Evolutionary conservation across 2,329 filamentous ascomycete genomes (phyloP), one percentile per base, ranked within the genome.

Genomic region (Pestalotiopsis sp.): DNA sequence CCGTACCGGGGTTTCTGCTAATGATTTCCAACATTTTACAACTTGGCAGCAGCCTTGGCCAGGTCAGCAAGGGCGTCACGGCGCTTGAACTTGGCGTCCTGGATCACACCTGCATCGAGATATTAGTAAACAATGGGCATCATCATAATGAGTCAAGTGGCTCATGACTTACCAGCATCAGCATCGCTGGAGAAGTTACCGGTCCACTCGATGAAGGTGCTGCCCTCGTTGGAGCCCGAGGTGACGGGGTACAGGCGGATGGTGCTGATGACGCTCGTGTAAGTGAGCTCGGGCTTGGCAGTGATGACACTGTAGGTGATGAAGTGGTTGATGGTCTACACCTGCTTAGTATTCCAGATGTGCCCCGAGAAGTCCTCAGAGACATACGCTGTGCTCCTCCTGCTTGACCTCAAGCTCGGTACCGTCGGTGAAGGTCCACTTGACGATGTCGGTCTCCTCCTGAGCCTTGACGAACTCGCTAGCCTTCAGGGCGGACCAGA

Each of bases 81-180:
- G 71, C 91, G 90, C 87, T 93, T 93, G 86, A 90, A 93, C 83
- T 91, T 92, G 75, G 90, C 91, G 77, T 93, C 91, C 79, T 91
- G 88, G 72, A 93, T 92, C 69, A 92, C 91, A 74, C 86, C 90
- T 92, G 69, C 3, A 67, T 56, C 39, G 23, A 52, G 5, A 58
- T 12, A 64, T 76, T 49, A 78, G 68, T 65, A 70, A 17, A 41
- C 31, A 7, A 59, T 13, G 5, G 25, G 20, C 41, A 61, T 12
- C 17, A 13, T n/a, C n/a, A 45, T 12, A 61, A 39, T 49, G 17
- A 45, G 39, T n/a, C n/a, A 38, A 62, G 9, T 14, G 41, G 23
- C 20, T 36, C 65, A 69, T 69, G 56, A 7, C 87, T 56, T 81
- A 91, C 90, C 89, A 56, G 90, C 89, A 79, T 91, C 90, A 65